Conservation (phyloP, 2,329 filamentous ascomycete genomes). For the Chrysoporthe deuterocubensis region DNA sequence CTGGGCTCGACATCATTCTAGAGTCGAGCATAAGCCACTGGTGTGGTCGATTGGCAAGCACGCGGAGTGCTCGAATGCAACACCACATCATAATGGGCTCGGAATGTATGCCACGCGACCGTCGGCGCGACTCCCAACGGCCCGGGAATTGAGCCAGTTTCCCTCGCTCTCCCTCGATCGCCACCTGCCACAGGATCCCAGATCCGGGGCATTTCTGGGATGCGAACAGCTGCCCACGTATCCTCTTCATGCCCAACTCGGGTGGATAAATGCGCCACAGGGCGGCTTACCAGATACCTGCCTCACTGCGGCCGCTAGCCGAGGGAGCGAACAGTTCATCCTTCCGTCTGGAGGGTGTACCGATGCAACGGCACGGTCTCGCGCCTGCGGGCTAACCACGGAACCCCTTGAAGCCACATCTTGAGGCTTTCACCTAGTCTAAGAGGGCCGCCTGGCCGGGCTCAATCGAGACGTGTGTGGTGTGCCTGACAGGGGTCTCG, state of each 20-base stretch:
- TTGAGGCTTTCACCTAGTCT: not conserved
- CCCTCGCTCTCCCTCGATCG: not conserved
- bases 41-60: not conserved
- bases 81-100: not conserved
- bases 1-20: not conserved
- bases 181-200: not conserved
- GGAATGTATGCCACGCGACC: slow-evolving; percentile 11
- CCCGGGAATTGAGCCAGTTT: not conserved
- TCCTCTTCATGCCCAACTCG: not conserved
- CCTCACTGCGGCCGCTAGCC: slow-evolving; percentile 4
- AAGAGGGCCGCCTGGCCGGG: slow-evolving; percentile 1
- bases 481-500: slow-evolving; percentile 1
- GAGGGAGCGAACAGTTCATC: slow-evolving; percentile 3
- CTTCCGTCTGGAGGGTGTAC: not conserved
- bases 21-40: not conserved
- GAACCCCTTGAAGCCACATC: not conserved
- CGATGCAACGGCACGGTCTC: slow-evolving; percentile 2
- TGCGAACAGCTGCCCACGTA: not conserved
- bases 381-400: not conserved
- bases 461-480: not conserved
- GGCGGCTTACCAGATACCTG: not conserved
- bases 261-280: not conserved
- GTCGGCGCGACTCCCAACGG: slow-evolving; percentile 10
- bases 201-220: not conserved
- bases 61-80: not conserved